Base-by-base conservation (phyloP, 139 green algal genomes). In the Marvania coccoides region DNA sequence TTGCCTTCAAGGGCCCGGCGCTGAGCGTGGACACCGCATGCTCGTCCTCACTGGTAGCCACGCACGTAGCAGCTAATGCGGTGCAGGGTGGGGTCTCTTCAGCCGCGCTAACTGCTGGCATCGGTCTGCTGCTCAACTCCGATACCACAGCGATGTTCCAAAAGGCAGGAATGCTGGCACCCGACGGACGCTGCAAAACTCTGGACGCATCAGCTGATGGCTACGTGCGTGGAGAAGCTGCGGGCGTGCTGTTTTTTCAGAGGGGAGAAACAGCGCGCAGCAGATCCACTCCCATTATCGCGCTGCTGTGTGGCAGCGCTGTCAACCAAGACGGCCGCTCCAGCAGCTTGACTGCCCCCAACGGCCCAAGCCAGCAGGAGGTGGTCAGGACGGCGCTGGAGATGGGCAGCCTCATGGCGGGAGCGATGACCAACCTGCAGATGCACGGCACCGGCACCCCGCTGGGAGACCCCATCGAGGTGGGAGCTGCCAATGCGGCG, bases 121-220 rank as follows among this genome's bases (percentile, higher is more conserved):
- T 86, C n/a, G 80, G 84, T 26, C 46, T 93, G 35, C 58, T 94
- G 42, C 79, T 93, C 6, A 85, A 79, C 15, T 82, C 85, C 3
- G 79, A 84, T 29, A 77, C 87, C 10, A 93, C 82, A 2, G 70
- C 70, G 34, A 92, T 92, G 86, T 91, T 92, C 74, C 80, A 94
- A 67, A 83, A 78, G 61, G 85, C 81, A 12, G 82, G 85, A 47
- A 94, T 93, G 88, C 71, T 95, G 36, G 74, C 86, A 4, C 35
- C 72, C 3, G 88, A 95, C 47, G 89, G 89, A 31, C 83, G 87
- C 34, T 95, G 89, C 71, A 94, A 95, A 75, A 90, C 89, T 0
- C 70, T 95, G 39, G 86, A 95, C 38, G 75, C 69, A 4, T 34
- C 71, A 14, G 89, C 88, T 6, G 85, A 96, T 47, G 89, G 89